Evolutionary conservation across 148 eudicot genomes (phyloP).

Genomic region (Amaranthus hypochondriacus): DNA sequence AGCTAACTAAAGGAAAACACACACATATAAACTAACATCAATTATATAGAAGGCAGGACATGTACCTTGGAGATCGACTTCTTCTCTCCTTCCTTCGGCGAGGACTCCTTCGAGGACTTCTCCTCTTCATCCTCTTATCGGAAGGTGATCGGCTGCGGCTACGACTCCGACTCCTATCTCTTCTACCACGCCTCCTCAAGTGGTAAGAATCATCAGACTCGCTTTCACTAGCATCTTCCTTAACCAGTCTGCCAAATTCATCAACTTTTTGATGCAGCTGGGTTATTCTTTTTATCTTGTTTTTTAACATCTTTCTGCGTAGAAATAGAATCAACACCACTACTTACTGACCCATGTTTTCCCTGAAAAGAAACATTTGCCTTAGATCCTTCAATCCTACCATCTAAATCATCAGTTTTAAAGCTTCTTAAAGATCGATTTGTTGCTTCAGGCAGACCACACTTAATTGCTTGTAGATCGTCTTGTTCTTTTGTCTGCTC

Average conservation of each 20-base stretch:
- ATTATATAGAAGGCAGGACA: conserved; percentile 11
- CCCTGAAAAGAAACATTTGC: conserved; percentile 14
- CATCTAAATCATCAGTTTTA: conserved; percentile 22
- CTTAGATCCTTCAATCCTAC: conserved; percentile 27
- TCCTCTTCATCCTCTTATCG: conserved; percentile 46
- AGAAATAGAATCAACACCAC: conserved; percentile 25
- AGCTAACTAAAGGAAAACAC: not conserved
- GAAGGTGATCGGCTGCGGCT: conserved; percentile 72
- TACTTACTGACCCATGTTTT: conserved; percentile 26
- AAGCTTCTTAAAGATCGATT: conserved; percentile 15
- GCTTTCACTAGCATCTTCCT: conserved; percentile 69
- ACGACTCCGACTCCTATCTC: conserved; percentile 53
- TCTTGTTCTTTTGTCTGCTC: conserved; percentile 12
- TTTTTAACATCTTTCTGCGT: conserved; percentile 24
- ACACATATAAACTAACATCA: not conserved
- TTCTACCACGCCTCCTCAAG: conserved; percentile 50
- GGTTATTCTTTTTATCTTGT: conserved; percentile 28
- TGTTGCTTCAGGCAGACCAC: conserved; percentile 16
- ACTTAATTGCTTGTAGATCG: conserved; percentile 16
- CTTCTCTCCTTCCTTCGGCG: conserved; percentile 65
- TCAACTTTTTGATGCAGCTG: conserved; percentile 53
- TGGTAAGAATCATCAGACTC: conserved; percentile 57
- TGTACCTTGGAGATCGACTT: conserved; percentile 79
- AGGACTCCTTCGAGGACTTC: conserved; percentile 56
- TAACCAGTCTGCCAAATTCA: conserved; percentile 84